Percentiles rank a stretch among this genome's conserved stretches.
Evolutionary conservation across 2,329 filamentous ascomycete species (phyloP).

Genomic region (Phaeosphaeria sp.): DNA sequence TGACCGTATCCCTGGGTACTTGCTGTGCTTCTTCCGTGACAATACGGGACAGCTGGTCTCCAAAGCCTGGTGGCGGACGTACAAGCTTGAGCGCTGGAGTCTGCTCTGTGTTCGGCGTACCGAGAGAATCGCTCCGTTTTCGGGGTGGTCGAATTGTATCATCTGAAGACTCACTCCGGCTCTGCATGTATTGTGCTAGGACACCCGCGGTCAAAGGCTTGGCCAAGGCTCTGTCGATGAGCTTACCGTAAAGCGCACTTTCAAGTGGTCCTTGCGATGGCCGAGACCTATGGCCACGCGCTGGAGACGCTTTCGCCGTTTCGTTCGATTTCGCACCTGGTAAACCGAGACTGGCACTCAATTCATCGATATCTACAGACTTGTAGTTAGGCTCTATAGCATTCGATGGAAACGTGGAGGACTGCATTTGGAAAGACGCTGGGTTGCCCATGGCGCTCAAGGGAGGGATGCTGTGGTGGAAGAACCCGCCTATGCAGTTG

Average conservation of each 20-base stretch:
- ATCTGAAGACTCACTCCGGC: conserved; percentile 1
- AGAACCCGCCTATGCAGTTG: not conserved
- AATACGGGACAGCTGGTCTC: conserved; percentile 6
- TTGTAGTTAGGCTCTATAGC: conserved; percentile 5
- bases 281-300: conserved; percentile 6
- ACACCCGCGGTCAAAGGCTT: conserved; percentile 28
- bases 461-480: not conserved
- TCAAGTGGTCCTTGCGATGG: conserved; percentile 1
- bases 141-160: not conserved
- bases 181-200: conserved; percentile 21
- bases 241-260: conserved; percentile 22
- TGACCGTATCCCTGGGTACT: not conserved
- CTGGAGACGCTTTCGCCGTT: not conserved
- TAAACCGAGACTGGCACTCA: conserved; percentile 21
- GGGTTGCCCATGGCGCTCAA: not conserved
- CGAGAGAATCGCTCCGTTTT: not conserved
- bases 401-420: not conserved
- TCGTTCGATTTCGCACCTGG: conserved; percentile 5
- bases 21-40: conserved; percentile 9
- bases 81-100: conserved; percentile 9
- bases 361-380: conserved; percentile 19
- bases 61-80: conserved; percentile 17
- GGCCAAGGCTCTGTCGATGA: conserved; percentile 25
- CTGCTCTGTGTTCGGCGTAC: not conserved
- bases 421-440: not conserved